These are phyloP conservation scores for Pyricularia grisea DNA, from an alignment of 2,329 filamentous ascomycete species.

Conservation along the genomic window DNA sequence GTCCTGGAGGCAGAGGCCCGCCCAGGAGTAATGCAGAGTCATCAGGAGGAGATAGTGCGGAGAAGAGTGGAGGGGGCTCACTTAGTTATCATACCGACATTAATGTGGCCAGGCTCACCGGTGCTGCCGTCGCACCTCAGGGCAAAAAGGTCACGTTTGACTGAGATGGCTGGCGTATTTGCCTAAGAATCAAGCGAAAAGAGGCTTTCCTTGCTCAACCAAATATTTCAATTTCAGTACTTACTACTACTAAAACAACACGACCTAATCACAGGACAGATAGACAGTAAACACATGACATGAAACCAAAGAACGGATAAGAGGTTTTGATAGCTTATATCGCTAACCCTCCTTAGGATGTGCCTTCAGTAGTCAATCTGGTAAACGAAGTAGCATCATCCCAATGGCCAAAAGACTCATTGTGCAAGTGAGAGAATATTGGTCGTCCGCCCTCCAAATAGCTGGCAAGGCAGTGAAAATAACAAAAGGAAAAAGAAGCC, in stretches of 20 bases:
- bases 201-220: neutral
- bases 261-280: neutral
- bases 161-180: conserved; percentile 20
- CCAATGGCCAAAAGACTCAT: neutral
- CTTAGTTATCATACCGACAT: conserved; percentile 35
- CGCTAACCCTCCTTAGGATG: neutral
- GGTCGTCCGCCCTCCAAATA: neutral
- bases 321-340: neutral
- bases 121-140: conserved; percentile 66
- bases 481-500: neutral
- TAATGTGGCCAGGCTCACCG: conserved; percentile 56
- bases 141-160: conserved; percentile 82
- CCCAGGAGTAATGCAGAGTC: conserved; percentile 9
- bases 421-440: neutral
- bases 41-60: conserved; percentile 22
- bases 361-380: neutral
- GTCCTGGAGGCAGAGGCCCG: conserved; percentile 12
- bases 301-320: neutral
- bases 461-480: neutral
- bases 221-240: neutral
- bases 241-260: neutral
- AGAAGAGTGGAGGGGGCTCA: conserved; percentile 9
- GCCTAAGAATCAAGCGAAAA: neutral
- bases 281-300: neutral
- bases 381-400: neutral